Evolutionary conservation across 495 filamentous ascomycete genomes (phyloP).

Genomic region (Annulohypoxylon stygium): DNA sequence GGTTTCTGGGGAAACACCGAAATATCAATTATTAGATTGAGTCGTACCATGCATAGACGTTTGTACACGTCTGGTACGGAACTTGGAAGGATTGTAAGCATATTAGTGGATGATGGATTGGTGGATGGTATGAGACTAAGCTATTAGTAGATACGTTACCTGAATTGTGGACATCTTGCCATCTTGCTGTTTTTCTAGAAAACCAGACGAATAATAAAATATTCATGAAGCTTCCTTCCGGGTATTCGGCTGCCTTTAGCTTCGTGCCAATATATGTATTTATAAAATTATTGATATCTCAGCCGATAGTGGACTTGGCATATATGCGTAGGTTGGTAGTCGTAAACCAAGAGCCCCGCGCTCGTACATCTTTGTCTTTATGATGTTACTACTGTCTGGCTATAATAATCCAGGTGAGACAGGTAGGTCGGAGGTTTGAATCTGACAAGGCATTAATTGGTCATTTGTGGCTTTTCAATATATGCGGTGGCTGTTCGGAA

Average conservation of each 20-base stretch:
- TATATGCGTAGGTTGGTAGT: neutral
- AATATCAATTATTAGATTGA: neutral
- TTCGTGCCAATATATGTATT: constrained; percentile 1
- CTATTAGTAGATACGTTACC: constrained; percentile 8
- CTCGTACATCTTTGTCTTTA: neutral
- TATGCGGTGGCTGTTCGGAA: neutral
- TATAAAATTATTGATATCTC: neutral
- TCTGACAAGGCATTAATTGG: neutral
- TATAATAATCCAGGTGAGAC: neutral
- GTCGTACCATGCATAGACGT: neutral
- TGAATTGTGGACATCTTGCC: neutral
- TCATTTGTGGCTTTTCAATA: neutral
- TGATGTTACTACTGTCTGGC: neutral
- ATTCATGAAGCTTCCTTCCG: constrained; percentile 7
- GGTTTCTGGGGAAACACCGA: neutral
- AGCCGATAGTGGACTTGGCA: constrained; percentile 2
- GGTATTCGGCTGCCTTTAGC: neutral
- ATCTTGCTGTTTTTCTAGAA: neutral
- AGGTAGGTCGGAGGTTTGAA: neutral
- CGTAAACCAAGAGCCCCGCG: neutral
- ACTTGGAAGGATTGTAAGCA: neutral
- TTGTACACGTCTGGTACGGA: neutral
- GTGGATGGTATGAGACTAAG: neutral
- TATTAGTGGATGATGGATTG: neutral
- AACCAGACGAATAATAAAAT: neutral